These are phyloP conservation scores for Monosporascus sp. DNA, from an alignment of 2,329 filamentous ascomycete species.

Conservation along the genomic window DNA sequence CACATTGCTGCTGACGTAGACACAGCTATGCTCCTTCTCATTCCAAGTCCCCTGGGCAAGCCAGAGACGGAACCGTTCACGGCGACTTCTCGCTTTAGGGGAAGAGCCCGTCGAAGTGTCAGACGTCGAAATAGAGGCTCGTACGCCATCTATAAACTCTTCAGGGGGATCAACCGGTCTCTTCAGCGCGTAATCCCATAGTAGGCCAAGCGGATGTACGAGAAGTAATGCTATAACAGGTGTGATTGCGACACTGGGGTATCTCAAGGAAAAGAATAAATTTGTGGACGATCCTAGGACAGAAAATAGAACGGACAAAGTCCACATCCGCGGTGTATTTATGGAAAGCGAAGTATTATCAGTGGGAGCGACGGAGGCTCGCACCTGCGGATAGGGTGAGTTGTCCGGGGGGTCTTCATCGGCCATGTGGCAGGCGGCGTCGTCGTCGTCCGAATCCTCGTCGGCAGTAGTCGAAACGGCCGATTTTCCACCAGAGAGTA, in stretches of 20 bases:
- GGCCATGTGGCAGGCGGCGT: constrained; percentile 32
- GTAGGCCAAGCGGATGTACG: constrained; percentile 74
- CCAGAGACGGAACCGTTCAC: constrained; percentile 60
- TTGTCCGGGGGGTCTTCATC: constrained; percentile 59
- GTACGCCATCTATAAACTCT: constrained; percentile 52
- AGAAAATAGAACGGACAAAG: constrained; percentile 72
- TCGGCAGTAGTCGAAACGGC: constrained; percentile 19
- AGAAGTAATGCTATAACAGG: constrained; percentile 83
- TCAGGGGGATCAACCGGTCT: constrained; percentile 48
- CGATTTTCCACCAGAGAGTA: constrained; percentile 39
- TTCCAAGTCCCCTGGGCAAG: constrained; percentile 79
- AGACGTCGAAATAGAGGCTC: constrained; percentile 6
- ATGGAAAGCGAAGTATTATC: constrained; percentile 77
- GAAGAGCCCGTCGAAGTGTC: constrained; percentile 6
- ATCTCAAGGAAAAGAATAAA: constrained; percentile 83
- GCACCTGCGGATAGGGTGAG: constrained; percentile 73
- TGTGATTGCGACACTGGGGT: constrained; percentile 85
- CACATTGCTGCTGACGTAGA: constrained; percentile 86
- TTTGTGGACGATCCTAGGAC: constrained; percentile 79
- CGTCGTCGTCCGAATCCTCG: constrained; percentile 25
- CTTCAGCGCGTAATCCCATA: constrained; percentile 74
- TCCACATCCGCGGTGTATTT: constrained; percentile 86
- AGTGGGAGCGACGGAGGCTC: constrained; percentile 71
- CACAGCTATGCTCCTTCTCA: constrained; percentile 82
- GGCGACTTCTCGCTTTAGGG: constrained; percentile 23